Evolutionary conservation across 2,329 filamentous ascomycete genomes (phyloP).

Genomic region (Colletotrichum falcatum): DNA sequence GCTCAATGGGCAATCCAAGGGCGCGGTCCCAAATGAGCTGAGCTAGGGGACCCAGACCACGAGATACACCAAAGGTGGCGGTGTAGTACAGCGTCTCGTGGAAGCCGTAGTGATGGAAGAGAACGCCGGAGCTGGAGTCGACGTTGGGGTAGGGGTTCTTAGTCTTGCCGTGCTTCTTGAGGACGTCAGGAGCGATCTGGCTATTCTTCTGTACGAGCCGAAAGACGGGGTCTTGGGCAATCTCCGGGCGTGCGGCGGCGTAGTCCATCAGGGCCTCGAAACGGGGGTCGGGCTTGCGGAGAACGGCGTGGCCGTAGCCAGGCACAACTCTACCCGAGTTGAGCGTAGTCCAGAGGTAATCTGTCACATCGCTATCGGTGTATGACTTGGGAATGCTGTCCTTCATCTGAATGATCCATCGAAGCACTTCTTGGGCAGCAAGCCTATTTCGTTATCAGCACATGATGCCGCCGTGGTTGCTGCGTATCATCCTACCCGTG

Average conservation of each 20-base stretch:
- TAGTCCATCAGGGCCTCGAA: slow-evolving; percentile 98
- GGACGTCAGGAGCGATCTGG: slow-evolving; percentile 87
- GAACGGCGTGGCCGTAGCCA: slow-evolving; percentile 94
- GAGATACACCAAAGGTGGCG: slow-evolving; percentile 76
- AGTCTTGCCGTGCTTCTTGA: slow-evolving; percentile 97
- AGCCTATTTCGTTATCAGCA: slow-evolving; percentile 63
- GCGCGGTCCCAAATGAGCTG: slow-evolving; percentile 98
- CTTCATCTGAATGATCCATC: slow-evolving; percentile 98
- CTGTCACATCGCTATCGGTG: slow-evolving; percentile 83
- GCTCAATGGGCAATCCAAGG: slow-evolving; percentile 93
- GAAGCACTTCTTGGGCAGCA: slow-evolving; percentile 95
- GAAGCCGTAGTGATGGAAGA: slow-evolving; percentile 99
- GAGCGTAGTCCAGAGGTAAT: slow-evolving; percentile 93
- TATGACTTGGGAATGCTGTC: slow-evolving; percentile 83
- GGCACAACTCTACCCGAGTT: slow-evolving; percentile 95
- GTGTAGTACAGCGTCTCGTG: slow-evolving; percentile 96
- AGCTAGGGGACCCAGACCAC: slow-evolving; percentile 86
- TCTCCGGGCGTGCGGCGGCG: slow-evolving; percentile 84
- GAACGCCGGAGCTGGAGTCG: slow-evolving; percentile 89
- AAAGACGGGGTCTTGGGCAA: slow-evolving; percentile 90
- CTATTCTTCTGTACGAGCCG: slow-evolving; percentile 94
- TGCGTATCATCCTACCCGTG: slow-evolving; percentile 45
- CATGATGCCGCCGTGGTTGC: neutral
- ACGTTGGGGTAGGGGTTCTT: slow-evolving; percentile 99
- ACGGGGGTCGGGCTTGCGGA: slow-evolving; percentile 95